phyloP scores from a whole-genome alignment of 768 basidiomycete genomes.

The Xerocomellus chrysenteron region DNA sequence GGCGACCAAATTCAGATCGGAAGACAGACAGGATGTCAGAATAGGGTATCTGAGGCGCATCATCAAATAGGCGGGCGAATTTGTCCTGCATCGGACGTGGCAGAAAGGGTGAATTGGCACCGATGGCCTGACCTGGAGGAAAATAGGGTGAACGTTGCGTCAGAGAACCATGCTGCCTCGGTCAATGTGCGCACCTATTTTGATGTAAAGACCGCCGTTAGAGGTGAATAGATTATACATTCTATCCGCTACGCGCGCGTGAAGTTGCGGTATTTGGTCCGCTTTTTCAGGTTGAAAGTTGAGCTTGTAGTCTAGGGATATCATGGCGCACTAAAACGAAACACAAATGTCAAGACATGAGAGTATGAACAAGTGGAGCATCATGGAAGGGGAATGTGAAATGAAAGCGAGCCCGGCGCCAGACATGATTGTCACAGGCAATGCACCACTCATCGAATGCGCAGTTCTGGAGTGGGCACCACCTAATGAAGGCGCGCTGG shows the following conservation, averaged over 20 bases:
- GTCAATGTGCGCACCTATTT: constrained; percentile 53
- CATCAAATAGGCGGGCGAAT: constrained; percentile 83
- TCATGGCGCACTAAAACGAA: constrained; percentile 54
- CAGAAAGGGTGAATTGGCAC: constrained; percentile 81
- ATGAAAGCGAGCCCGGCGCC: neutral
- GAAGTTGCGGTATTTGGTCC: constrained; percentile 73
- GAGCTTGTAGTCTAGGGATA: constrained; percentile 81
- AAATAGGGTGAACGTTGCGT: neutral
- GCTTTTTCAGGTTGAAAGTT: constrained; percentile 78
- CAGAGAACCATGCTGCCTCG: neutral
- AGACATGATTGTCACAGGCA: neutral
- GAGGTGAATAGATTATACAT: constrained; percentile 73
- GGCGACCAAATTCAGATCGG: constrained; percentile 61
- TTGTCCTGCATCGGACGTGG: constrained; percentile 81
- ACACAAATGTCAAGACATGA: neutral
- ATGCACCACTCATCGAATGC: neutral
- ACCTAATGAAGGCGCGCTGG: neutral
- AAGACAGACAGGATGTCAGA: constrained; percentile 67
- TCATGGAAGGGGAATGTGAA: neutral
- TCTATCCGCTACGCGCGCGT: constrained; percentile 79
- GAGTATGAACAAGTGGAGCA: neutral
- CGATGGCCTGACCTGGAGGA: constrained; percentile 65
- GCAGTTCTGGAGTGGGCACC: neutral
- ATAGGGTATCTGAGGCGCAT: constrained; percentile 83
- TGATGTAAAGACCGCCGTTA: constrained; percentile 86